Base-by-base conservation (phyloP, 2,329 filamentous ascomycete species). In the Botryosphaeria dothidea region DNA sequence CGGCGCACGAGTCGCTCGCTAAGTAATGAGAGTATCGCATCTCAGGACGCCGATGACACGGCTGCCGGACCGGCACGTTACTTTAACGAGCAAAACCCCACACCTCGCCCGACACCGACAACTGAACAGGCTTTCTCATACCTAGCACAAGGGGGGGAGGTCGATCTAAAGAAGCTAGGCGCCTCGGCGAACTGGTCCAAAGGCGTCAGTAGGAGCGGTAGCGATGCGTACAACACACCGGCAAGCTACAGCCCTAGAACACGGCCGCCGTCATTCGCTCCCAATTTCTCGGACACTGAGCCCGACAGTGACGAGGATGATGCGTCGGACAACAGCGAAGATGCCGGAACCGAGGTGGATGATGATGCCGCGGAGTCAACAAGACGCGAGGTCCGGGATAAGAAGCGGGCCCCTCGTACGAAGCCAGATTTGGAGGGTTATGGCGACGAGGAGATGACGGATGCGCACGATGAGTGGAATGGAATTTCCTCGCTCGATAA, bases 1-100 rank as follows among this genome's bases (percentile, higher is more conserved):
- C 84, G 84, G n/a, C 81, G 83, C 41, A 84, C 77, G 25, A 45
- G 7, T 41, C 65, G 23, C 23, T 65, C 49, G 19, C 29, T 21
- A 23, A 23, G 17, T 5, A 0, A 86, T 82, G 71, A 70, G 0
- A 70, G 71, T 67, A 61, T 73, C 56, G 68, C 71, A 66, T 63
- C 73, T 78, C 31, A 25, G 17, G 17, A 9, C 6, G 7, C 25
- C 17, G 25, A 31, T 19, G 19, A 23, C n/a, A 0, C 75, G 21
- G 51, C 25, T 13, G 67, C 54, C 2, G 60, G 45, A 1, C 66
- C 6, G 8, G 66, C 67, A 73, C 69, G 67, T 70, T 64, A 64
- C 72, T 15, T n/a, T 15, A 11, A 13, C 38, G 38, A 4, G 8
- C 38, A 41, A 17, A 4, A n/a, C 9, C 17, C 17, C 38, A 41